Base-by-base conservation (phyloP, 1,284 basidiomycete species). In the Pseudozyma hubeiensis region DNA sequence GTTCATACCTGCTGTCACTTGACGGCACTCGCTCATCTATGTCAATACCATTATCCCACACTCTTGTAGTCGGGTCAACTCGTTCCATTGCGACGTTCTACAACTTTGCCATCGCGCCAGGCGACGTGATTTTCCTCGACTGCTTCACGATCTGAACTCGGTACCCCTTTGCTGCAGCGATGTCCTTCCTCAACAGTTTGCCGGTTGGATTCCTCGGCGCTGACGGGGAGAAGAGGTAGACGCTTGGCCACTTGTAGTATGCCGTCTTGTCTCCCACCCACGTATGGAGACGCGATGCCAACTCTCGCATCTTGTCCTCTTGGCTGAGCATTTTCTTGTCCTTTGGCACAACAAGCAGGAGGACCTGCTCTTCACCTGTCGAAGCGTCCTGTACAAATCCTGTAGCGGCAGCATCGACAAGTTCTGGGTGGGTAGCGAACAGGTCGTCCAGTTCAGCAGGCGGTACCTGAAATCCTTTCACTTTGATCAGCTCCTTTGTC, bases 381-480 rank as follows among this genome's bases (percentile, higher is more conserved):
- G 55, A 53, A 4, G 47, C 31, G 39, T 73, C 67, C 30, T 69
- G 19, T 9, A 66, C 40, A 11, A 67, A 50, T 6, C 74, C 67
- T 3, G 65, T 68, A 4, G 66, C 63, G 13, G 72, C 76, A 0
- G 67, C 76, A 51, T 78, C 76, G 16, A 67, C 55, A 17, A 77
- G 29, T 19, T 63, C 59, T 5, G 70, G 58, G 50, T 73, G 77
- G 7, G 73, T 66, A 0, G 60, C 66, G 19, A 75, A 70, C 11
- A 76, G 49, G 41, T 64, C 68, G 56, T 80, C 78, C 4, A 80
- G 66, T 50, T 80, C 78, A 37, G 60, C 67, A 11, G 78, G 78
- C 2, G 74, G 60, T 2, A 79, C 77, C 52, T 80, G 78, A 74
- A 80, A 80, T 0, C 78, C 77, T 41, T 71, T 71, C 29, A 77